Evolutionary conservation across 352 stramenopile genomes (phyloP).

Genomic region (Phytophthora litchii): DNA sequence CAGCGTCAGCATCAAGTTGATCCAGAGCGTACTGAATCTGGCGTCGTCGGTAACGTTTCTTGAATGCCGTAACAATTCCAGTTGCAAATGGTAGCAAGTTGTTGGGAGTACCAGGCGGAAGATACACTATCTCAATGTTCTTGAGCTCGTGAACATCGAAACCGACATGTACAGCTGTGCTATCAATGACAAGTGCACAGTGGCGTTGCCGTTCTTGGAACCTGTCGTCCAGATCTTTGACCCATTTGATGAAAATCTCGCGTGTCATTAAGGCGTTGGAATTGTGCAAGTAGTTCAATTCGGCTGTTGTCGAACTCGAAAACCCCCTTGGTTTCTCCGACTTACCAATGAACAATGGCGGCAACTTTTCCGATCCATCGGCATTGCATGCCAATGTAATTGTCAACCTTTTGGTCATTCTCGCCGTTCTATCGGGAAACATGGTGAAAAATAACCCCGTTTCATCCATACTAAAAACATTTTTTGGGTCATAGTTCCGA

Average conservation of each 20-base stretch:
- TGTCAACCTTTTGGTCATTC: slow-evolving; percentile 36
- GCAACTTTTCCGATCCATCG: slow-evolving; percentile 42
- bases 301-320: slow-evolving; percentile 2
- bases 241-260: slow-evolving; percentile 41
- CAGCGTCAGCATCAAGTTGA: slow-evolving; percentile 28
- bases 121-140: slow-evolving; percentile 31
- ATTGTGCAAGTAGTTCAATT: slow-evolving; percentile 39
- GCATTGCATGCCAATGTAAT: slow-evolving; percentile 37
- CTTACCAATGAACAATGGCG: slow-evolving; percentile 41
- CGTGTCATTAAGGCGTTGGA: slow-evolving; percentile 40
- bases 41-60: slow-evolving; percentile 33
- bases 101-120: slow-evolving; percentile 18
- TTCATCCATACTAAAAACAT: slow-evolving; percentile 40
- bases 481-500: slow-evolving; percentile 8
- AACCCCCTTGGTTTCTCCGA: slow-evolving; percentile 39
- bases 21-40: slow-evolving; percentile 37
- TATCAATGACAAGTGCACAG: slow-evolving; percentile 40
- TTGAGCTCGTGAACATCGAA: slow-evolving; percentile 23
- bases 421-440: slow-evolving; percentile 21
- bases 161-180: slow-evolving; percentile 26
- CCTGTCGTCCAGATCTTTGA: slow-evolving; percentile 27
- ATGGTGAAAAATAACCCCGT: slow-evolving; percentile 32
- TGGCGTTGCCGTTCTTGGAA: slow-evolving; percentile 29
- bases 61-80: slow-evolving; percentile 33
- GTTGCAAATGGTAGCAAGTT: slow-evolving; percentile 31